Evolutionary conservation across 2,329 filamentous ascomycete species (phyloP).

Genomic region (Stagonosporopsis cucurbitacearum): DNA sequence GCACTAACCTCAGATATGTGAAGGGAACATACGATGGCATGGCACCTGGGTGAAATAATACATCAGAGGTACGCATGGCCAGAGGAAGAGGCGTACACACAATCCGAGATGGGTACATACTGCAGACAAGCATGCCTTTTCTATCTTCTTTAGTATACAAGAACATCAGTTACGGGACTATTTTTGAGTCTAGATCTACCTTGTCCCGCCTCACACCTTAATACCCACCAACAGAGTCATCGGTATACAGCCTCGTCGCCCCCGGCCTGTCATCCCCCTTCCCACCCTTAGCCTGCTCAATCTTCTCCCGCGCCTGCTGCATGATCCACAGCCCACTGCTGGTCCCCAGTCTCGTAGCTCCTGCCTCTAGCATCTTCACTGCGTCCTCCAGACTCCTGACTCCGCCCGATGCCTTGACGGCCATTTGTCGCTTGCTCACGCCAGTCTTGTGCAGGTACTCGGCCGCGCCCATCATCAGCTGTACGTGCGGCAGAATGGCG

Average conservation of each 20-base stretch:
- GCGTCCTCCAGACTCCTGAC: conserved; percentile 59
- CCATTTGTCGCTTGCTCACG: conserved; percentile 47
- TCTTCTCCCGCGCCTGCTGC: conserved; percentile 50
- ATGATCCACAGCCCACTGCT: conserved; percentile 64
- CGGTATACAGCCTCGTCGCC: conserved; percentile 46
- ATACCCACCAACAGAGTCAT: conserved; percentile 36
- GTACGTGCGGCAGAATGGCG: conserved; percentile 60
- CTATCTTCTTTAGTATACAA: neutral
- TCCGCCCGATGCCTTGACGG: conserved; percentile 66
- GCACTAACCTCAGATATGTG: neutral
- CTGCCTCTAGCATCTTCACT: conserved; percentile 62
- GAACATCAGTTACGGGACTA: neutral
- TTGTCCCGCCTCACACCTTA: neutral
- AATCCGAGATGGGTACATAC: neutral
- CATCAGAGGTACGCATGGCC: neutral
- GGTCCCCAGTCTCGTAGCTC: conserved; percentile 63
- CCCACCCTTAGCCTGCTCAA: conserved; percentile 32
- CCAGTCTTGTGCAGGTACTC: conserved; percentile 50
- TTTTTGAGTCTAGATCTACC: neutral
- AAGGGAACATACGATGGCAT: neutral
- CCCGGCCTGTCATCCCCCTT: conserved; percentile 30
- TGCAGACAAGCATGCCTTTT: neutral
- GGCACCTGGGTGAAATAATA: neutral
- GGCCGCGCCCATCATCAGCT: conserved; percentile 60
- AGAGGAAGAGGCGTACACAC: neutral